Evolutionary conservation across 75 land plant species (phyloP), one percentile per base, ranked within the genome.

Genomic region (Pinus albicaulis): DNA sequence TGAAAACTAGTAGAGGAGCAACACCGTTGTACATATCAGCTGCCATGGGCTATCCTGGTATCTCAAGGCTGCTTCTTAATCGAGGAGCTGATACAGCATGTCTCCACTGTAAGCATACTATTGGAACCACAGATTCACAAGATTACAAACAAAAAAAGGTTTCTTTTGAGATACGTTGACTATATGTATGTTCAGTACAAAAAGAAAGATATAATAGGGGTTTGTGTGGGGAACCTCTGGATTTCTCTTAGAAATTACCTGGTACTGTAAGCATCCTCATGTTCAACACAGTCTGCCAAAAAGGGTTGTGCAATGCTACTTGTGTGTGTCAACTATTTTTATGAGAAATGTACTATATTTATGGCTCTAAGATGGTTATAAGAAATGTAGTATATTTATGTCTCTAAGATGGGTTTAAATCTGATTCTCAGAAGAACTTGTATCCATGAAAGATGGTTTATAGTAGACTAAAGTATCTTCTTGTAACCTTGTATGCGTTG

Each of bases 21-120:
- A 93, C 93, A 4, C 81, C 95, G 16, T 71, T 89, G 17, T 80
- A 91, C 74, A 79, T 92, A 71, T 91, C 95, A 19, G 76, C 59
- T 16, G 77, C 83, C 41, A 60, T 86, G 80, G 95, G 93, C 7
- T 76, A 77, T 62, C 72, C 75, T 14, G 80, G 38, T 20, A 86
- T 86, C 70, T 55, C 85, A 0, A 76, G 79, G 76, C 41, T 88
- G n/a, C 84, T 87, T 6, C 55, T 78, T 5, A 81, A 61, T 22
- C 38, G 73, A 28, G 89, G 89, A 19, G 83, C 82, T 55, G 62
- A 68, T 22, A 68, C 52, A n/a, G 41, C 71, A 68, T 68, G 48
- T 68, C 71, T 68, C 41, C 71, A 68, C 48, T 19, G 19, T n/a
- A 68, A 68, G 41, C 24, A 41, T 13, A 41, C 52, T 20, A 68